Evolutionary conservation across 2,329 filamentous ascomycete genomes (phyloP), one percentile per base, ranked within the genome.

Genomic region (Calonectria ilicicola): DNA sequence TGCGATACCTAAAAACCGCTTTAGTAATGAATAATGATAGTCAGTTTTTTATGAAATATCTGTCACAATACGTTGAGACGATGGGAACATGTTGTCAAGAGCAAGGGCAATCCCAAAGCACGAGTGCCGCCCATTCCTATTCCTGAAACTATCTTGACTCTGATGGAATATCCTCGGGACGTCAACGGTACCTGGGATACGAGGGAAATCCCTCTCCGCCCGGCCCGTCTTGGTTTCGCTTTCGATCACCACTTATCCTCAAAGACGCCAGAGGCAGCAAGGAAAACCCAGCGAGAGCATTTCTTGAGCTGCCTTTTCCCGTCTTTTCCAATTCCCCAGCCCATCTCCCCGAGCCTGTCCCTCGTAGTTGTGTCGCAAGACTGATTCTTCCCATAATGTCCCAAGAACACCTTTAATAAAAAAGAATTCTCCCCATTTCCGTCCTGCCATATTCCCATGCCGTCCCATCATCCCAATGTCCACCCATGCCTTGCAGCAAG

Each of bases 401-500:
- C 68, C 69, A 71, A 69, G 58, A 69, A 69, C 67, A 69, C 60
- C 60, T 42, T 60, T 26, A 60, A 62, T 27, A 60, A 62, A 60
- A 62, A 77, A 58, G 35, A 58, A 26, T 58, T 67, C 62, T 53
- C 23, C 29, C 47, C 63, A 38, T 44, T 66, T 68, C 64, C 63
- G 40, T 63, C 17, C 66, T 47, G 46, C 44, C 51, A 65, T n/a
- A 58, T 47, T 35, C 46, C 53, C 32, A 67, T 47, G 60, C 73
- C 60, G 56, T 75, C 32, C 64, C 47, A 53, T 38, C 62, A 42
- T 53, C 53, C 65, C 68, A 62, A 42, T 72, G 21, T 63, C 67
- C 26, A 75, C 58, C 70, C 74, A 71, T 79, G 78, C 78, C 77
- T 80, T 70, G 78, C 78, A 79, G 78, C 78, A 79, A 66, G 70